Evolutionary conservation across 345 rosid species (phyloP).

Genomic region (Brassica juncea): DNA sequence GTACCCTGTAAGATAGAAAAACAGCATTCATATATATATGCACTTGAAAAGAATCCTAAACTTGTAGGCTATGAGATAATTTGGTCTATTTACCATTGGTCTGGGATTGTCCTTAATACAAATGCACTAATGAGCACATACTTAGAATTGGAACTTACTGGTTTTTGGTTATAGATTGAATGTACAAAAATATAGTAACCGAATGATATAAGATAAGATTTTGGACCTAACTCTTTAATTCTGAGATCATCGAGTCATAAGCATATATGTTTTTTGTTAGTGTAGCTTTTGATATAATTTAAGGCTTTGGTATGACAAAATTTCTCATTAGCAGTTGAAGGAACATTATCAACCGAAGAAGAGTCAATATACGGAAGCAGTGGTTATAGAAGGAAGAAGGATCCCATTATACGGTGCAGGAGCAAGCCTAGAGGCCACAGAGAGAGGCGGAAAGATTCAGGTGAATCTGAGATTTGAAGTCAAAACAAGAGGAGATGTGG

Average conservation of each 20-base stretch:
- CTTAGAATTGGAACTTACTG: not conserved
- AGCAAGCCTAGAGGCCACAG: constrained; percentile 51
- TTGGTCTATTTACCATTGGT: no score
- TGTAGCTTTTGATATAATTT: not conserved
- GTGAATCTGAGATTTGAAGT: constrained; percentile 57
- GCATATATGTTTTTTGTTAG: not conserved
- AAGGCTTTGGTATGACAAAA: not conserved
- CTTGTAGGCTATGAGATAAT: no score
- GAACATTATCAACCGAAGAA: constrained; percentile 72
- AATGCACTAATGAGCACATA: not conserved
- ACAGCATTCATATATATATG: no score
- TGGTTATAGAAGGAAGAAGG: constrained; percentile 62
- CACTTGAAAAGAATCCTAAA: no score
- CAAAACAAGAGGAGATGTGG: constrained; percentile 66
- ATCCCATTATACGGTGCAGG: constrained; percentile 82
- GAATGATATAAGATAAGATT: not conserved
- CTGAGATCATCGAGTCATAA: not conserved
- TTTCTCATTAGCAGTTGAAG: constrained; percentile 56
- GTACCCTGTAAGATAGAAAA: no score
- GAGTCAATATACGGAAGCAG: constrained; percentile 56
- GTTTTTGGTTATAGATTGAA: not conserved
- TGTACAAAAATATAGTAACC: not conserved
- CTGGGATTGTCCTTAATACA: no score
- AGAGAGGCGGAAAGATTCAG: constrained; percentile 51
- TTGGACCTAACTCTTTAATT: not conserved